Percentiles rank a stretch among this genome's conserved stretches.
Evolutionary conservation across 768 basidiomycete genomes (phyloP).

Genomic region (Leucocoprinus leucothites): DNA sequence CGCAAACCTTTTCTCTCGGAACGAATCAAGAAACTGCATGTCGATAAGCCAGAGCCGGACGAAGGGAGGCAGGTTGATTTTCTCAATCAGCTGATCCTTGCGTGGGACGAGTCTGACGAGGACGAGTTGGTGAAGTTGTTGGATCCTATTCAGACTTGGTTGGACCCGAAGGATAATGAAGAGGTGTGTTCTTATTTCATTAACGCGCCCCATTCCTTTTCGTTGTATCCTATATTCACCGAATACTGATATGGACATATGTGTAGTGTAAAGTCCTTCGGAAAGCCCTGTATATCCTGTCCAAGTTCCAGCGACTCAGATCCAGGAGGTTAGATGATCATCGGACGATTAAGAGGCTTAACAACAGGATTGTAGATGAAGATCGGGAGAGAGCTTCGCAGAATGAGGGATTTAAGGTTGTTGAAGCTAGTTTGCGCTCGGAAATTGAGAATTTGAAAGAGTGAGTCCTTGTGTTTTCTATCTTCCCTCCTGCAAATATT

Average conservation of each 20-base stretch:
- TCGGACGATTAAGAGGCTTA: constrained; percentile 27
- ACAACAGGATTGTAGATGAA: constrained; percentile 25
- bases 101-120: constrained; percentile 38
- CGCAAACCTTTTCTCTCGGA: constrained; percentile 56
- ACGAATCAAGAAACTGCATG: constrained; percentile 64
- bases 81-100: constrained; percentile 31
- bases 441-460: constrained; percentile 29
- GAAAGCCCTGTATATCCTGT: constrained; percentile 33
- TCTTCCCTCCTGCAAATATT: background rate
- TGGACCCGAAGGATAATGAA: constrained; percentile 37
- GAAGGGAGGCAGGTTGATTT: constrained; percentile 34
- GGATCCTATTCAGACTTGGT: constrained; percentile 50
- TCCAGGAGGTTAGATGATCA: constrained; percentile 28
- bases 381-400: constrained; percentile 28
- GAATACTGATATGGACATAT: background rate
- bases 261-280: constrained; percentile 24
- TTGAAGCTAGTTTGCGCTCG: constrained; percentile 32
- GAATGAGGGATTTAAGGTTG: constrained; percentile 29
- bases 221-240: too few relatives aligned
- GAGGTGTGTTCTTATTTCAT: constrained; percentile 24
- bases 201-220: too few relatives aligned
- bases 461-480: constrained; percentile 17
- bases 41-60: constrained; percentile 45
- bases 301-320: constrained; percentile 35
- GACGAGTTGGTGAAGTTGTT: constrained; percentile 35